These are phyloP conservation scores for Talaromyces adpressus DNA, from an alignment of 495 filamentous ascomycete species.

Conservation along the genomic window DNA sequence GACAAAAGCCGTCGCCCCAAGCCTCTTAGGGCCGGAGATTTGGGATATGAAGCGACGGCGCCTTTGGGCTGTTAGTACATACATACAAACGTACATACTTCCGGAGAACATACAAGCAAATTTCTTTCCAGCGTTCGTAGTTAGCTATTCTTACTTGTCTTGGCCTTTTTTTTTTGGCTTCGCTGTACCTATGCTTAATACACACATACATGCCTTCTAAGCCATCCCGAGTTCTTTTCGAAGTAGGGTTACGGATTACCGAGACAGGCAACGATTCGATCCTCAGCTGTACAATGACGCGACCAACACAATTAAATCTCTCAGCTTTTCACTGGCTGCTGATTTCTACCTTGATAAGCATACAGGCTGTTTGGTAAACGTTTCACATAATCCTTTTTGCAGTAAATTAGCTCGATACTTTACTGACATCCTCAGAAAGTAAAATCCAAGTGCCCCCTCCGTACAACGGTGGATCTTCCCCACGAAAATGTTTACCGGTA, in stretches of 20 bases:
- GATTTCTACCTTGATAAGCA: too few relatives aligned
- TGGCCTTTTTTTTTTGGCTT: background rate
- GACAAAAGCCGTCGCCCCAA: conserved; percentile 4
- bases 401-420: too few relatives aligned
- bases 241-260: background rate
- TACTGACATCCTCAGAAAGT: too few relatives aligned
- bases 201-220: background rate
- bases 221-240: background rate
- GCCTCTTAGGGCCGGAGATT: background rate
- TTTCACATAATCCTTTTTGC: too few relatives aligned
- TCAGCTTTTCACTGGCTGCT: background rate
- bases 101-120: background rate
- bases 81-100: background rate
- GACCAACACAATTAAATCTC: background rate
- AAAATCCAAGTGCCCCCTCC: too few relatives aligned
- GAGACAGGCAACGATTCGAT: background rate
- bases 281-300: background rate
- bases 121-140: background rate
- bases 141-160: background rate
- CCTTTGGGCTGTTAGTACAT: background rate
- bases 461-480: background rate
- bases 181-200: background rate
- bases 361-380: too few relatives aligned
- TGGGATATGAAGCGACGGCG: background rate
- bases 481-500: too few relatives aligned